Percentiles rank a stretch among this genome's conserved stretches.
These are phyloP conservation scores for Uronychia binucleata DNA, from an alignment of 73 alveolate species.

Conservation along the genomic window DNA sequence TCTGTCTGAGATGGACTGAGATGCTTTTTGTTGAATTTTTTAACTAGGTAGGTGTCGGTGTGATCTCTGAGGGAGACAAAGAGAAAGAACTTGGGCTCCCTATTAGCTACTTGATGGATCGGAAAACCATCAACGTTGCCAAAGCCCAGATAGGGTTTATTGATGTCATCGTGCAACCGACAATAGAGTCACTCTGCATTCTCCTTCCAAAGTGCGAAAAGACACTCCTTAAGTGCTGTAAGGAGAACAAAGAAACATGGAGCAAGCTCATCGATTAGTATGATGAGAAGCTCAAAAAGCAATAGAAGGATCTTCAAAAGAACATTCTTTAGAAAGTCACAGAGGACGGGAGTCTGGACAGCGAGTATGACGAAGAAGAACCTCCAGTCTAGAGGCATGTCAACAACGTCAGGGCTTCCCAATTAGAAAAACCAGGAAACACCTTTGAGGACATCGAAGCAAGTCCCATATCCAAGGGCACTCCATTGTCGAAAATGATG, in stretches of 20 bases:
- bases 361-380: too few relatives aligned
- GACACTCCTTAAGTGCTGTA: neutral
- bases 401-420: too few relatives aligned
- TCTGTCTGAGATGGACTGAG: slow-evolving; percentile 73
- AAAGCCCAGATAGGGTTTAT: slow-evolving; percentile 62
- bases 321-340: too few relatives aligned
- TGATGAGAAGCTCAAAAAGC: too few relatives aligned
- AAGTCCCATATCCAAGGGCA: too few relatives aligned
- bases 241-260: slow-evolving; percentile 13
- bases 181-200: neutral
- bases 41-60: too few relatives aligned
- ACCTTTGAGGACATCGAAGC: too few relatives aligned
- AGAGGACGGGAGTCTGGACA: too few relatives aligned
- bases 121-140: slow-evolving; percentile 57
- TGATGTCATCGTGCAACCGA: slow-evolving; percentile 46
- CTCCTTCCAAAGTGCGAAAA: neutral
- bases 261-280: neutral
- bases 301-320: too few relatives aligned
- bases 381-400: too few relatives aligned
- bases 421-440: too few relatives aligned
- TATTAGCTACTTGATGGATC: slow-evolving; percentile 50
- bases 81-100: slow-evolving; percentile 66
- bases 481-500: too few relatives aligned
- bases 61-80: slow-evolving; percentile 77
- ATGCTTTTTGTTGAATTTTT: slow-evolving; percentile 65